Conservation (phyloP, 371 early-diverging fungal genomes). For the Dinochytrium kinnereticum region DNA sequence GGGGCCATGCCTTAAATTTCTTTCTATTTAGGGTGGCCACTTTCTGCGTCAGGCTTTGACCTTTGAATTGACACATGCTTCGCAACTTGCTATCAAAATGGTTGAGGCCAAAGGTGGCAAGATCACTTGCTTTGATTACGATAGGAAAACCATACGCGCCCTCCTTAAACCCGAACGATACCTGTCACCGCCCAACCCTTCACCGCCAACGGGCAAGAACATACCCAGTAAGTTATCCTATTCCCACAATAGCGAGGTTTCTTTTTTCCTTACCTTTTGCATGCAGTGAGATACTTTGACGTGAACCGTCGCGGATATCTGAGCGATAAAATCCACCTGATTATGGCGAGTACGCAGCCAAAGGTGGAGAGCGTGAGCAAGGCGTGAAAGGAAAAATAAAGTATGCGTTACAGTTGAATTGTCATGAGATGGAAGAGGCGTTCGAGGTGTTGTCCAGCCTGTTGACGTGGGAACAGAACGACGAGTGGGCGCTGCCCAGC, state of each 20-base stretch:
- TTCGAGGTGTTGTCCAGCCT: background rate
- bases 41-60: slow-evolving; percentile 63
- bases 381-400: background rate
- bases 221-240: slow-evolving; percentile 28
- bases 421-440: background rate
- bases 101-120: slow-evolving; percentile 87
- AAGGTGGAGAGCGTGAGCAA: background rate
- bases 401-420: background rate
- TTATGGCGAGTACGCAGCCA: slow-evolving; percentile 11
- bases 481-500: background rate
- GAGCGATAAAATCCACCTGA: slow-evolving; percentile 22
- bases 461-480: background rate
- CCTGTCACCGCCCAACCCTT: slow-evolving; percentile 66
- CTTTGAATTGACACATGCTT: slow-evolving; percentile 87
- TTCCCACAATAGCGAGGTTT: background rate
- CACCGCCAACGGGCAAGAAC: slow-evolving; percentile 57
- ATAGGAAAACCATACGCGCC: slow-evolving; percentile 74
- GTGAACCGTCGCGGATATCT: slow-evolving; percentile 45
- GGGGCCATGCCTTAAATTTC: background rate
- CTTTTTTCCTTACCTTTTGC: background rate
- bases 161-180: slow-evolving; percentile 84
- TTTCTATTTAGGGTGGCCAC: slow-evolving; percentile 44
- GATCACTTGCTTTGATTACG: slow-evolving; percentile 82
- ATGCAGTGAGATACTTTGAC: slow-evolving; percentile 46
- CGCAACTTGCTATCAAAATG: slow-evolving; percentile 77